These are phyloP conservation scores for Monilinia fructicola DNA, from an alignment of 2,329 filamentous ascomycete genomes.

Conservation along the genomic window DNA sequence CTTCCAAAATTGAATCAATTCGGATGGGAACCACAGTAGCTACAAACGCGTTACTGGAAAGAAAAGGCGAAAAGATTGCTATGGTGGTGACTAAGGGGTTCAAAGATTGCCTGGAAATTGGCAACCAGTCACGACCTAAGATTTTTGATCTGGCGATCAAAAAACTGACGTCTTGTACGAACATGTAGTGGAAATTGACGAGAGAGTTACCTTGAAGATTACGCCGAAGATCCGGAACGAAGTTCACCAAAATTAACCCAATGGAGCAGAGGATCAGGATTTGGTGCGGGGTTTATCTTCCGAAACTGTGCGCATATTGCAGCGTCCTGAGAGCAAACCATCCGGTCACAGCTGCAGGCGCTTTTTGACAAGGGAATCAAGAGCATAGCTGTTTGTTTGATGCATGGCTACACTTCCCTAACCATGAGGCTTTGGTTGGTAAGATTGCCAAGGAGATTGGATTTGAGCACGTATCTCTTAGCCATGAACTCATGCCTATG, in stretches of 20 bases:
- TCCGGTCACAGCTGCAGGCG: conserved; percentile 61
- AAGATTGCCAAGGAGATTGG: conserved; percentile 76
- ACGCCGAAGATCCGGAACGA: conserved; percentile 79
- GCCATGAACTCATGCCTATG: conserved; percentile 78
- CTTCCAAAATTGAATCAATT: conserved; percentile 81
- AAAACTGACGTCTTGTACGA: conserved; percentile 84
- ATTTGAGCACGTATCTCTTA: conserved; percentile 78
- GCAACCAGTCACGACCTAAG: conserved; percentile 83
- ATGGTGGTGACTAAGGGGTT: conserved; percentile 87
- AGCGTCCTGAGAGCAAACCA: conserved; percentile 58
- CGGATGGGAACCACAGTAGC: conserved; percentile 96
- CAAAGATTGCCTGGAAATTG: conserved; percentile 82
- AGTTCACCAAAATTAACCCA: conserved; percentile 52
- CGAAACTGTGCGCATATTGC: conserved; percentile 70
- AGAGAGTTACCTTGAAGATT: conserved; percentile 88
- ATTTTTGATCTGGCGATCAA: conserved; percentile 89
- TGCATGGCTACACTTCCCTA: conserved; percentile 93
- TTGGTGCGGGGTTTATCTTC: conserved; percentile 71
- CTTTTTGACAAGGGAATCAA: conserved; percentile 70
- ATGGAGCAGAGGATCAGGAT: conserved; percentile 50
- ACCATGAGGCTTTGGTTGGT: conserved; percentile 78
- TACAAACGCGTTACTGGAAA: conserved; percentile 85
- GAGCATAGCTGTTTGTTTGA: conserved; percentile 85
- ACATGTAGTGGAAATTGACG: conserved; percentile 82
- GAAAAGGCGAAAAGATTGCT: conserved; percentile 86